Percentiles rank a stretch among this genome's conserved stretches.
These are phyloP conservation scores for Amesomyces nigricolor DNA, from an alignment of 2,329 filamentous ascomycete genomes.

Conservation along the genomic window DNA sequence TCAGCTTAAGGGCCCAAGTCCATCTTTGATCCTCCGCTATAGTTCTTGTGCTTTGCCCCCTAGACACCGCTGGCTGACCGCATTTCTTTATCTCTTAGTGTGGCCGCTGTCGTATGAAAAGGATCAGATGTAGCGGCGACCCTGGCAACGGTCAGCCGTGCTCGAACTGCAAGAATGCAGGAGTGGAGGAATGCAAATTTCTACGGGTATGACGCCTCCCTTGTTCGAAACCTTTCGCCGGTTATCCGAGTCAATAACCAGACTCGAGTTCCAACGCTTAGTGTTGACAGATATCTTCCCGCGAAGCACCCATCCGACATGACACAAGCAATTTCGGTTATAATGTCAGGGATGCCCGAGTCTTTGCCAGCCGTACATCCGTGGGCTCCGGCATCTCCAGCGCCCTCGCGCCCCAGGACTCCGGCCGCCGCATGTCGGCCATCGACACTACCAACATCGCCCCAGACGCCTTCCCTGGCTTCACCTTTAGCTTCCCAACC, in stretches of 20 bases:
- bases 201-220: slow-evolving; percentile 55
- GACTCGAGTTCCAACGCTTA: neutral
- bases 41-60: too few species aligned
- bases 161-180: slow-evolving; percentile 72
- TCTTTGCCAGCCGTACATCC: slow-evolving; percentile 21
- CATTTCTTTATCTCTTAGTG: slow-evolving; percentile 53
- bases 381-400: slow-evolving; percentile 7
- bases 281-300: slow-evolving; percentile 34
- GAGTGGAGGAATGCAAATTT: slow-evolving; percentile 68
- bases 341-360: slow-evolving; percentile 32
- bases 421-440: too few species aligned
- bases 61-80: slow-evolving; percentile 3
- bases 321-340: slow-evolving; percentile 33
- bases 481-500: too few species aligned
- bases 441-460: too few species aligned
- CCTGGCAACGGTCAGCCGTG: slow-evolving; percentile 71
- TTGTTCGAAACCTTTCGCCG: neutral
- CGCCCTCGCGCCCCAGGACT: too few species aligned
- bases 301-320: slow-evolving; percentile 33
- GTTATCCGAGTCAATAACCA: too few species aligned
- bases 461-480: too few species aligned
- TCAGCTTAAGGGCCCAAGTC: neutral
- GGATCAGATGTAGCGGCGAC: slow-evolving; percentile 92
- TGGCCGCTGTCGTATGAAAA: slow-evolving; percentile 80
- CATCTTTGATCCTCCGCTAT: neutral